Base-by-base conservation (phyloP, 2,329 filamentous ascomycete genomes). In the Stemphylium vesicarium region DNA sequence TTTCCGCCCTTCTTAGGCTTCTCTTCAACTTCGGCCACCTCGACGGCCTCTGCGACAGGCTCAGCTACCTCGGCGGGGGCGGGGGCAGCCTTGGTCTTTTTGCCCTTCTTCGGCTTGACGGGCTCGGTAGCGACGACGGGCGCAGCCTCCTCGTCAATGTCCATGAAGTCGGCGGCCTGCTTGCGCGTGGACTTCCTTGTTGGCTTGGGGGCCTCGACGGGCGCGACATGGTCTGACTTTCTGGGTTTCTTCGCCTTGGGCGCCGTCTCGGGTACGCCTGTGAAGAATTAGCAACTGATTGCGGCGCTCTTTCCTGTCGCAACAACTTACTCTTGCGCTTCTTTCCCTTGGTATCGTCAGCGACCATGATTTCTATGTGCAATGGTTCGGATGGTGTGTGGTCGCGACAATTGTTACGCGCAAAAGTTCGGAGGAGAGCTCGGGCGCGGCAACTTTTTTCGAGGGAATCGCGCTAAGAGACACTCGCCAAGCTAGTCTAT, bases 261-360 rank as follows among this genome's bases (percentile, higher is more conserved):
- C 22, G 69, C 67, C 22, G 70, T 41, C 26, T 74, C 71, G 22
- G 65, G 41, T 41, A 71, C 72, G 69, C 67, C 73, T 76, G 58
- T 7, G 64, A 40, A 42, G 56, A 24, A 40, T 65, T 54, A 58
- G 60, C 42, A n/a, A 20, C 11, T 3, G 60, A 59, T 33, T 18
- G 8, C 43, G 26, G 20, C 11, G 52, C 45, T 56, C 22, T 2
- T 24, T 13, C 31, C 29, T 11, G 5, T 43, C 10, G 37, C 22
- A n/a, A 42, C 9, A 1, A 33, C 68, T 36, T 72, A 81, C 81
- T 79, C 68, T 83, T 84, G 74, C 81, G 80, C 80, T 85, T 85
- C 70, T 82, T 85, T 36, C 75, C 76, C 64, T 82, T 83, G 61
- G 77, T 75, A 31, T 72, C 70, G 66, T 82, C 82, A 60, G 79